Base-by-base conservation (phyloP, 116 monocot species). In the Cymodocea nodosa region DNA sequence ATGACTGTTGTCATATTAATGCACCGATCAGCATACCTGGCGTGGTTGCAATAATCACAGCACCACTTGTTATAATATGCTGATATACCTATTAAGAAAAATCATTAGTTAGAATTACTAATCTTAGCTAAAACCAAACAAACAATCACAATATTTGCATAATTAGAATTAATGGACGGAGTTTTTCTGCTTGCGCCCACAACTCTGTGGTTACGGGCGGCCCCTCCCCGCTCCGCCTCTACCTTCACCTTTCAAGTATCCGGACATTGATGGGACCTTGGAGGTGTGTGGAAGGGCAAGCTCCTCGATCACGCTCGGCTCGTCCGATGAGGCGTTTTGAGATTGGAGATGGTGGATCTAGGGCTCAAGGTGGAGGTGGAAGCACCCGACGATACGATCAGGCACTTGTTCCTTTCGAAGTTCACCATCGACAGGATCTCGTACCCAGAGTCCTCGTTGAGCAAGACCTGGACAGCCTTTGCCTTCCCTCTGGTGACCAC, bases 361-460 rank as follows among this genome's bases (percentile, higher is more conserved):
- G 90, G 77, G 72, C 77, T 76, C 56, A 68, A 39, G 34, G 68
- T 16, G 35, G 71, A 62, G 63, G 84, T 72, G 53, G 87, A 67
- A 34, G 76, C 64, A 16, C 71, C 75, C 66, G 87, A 50, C 48
- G 75, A 40, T 49, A 87, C 90, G 52, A 95, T 51, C 69, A 81
- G 59, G 40, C 97, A 83, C 64, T 82, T 75, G 60, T 91, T 87
- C 22, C 77, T 80, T 56, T 53, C 55, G 77, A 94, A 94, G 50
- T 80, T 84, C 68, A 94, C 77, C 50, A 71, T 64, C 20, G 87
- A 67, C 3, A 87, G 94, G 44, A 85, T 86, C 74, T 97, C 91
- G 56, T 85, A 83, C 36, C 70, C 77, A 78, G 91, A 88, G 63
- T 97, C 97, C 4, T 78, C 78, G 77, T 97, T 97, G 73, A 97